Conservation (phyloP, 371 early-diverging fungal species). For the Actinomucor elegans region DNA sequence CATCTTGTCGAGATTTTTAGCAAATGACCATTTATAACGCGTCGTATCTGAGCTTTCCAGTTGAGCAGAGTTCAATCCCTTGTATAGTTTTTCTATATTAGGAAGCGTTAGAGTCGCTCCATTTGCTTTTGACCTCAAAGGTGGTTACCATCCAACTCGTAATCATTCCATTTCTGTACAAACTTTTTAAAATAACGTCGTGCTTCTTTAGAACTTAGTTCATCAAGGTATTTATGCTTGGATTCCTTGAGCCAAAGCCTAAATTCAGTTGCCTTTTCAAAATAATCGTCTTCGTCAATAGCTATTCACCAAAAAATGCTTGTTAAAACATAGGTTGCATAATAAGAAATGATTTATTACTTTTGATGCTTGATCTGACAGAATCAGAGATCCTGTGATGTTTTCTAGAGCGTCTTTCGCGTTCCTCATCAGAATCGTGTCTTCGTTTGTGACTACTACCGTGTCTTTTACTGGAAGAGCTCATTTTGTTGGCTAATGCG, state of each 20-base stretch:
- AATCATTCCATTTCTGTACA: constrained; percentile 73
- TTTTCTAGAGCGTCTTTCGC: background rate
- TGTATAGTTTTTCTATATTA: constrained; percentile 61
- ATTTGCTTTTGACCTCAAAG: background rate
- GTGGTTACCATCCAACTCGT: constrained; percentile 57
- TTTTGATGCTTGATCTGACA: background rate
- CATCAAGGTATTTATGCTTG: constrained; percentile 74
- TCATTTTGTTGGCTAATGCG: background rate
- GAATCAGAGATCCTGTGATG: background rate
- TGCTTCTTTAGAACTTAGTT: constrained; percentile 67
- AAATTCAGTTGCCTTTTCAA: constrained; percentile 74
- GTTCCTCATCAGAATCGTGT: background rate
- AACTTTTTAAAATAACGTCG: constrained; percentile 78
- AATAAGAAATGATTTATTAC: background rate
- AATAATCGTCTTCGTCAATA: constrained; percentile 76
- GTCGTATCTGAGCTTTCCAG: constrained; percentile 64
- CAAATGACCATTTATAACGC: constrained; percentile 78
- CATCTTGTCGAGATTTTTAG: constrained; percentile 57
- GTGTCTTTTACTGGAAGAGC: constrained; percentile 2
- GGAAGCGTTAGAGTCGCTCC: background rate
- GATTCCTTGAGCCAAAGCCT: constrained; percentile 78
- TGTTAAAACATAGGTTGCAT: background rate
- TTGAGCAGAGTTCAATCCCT: constrained; percentile 66
- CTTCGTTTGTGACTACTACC: background rate
- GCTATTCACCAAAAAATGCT: constrained; percentile 20